A percentile compares a stretch with the other conserved stretches of the same genome.
phyloP scores from a whole-genome alignment of 2,329 filamentous ascomycete genomes.

The Neofusicoccum laricinum region DNA sequence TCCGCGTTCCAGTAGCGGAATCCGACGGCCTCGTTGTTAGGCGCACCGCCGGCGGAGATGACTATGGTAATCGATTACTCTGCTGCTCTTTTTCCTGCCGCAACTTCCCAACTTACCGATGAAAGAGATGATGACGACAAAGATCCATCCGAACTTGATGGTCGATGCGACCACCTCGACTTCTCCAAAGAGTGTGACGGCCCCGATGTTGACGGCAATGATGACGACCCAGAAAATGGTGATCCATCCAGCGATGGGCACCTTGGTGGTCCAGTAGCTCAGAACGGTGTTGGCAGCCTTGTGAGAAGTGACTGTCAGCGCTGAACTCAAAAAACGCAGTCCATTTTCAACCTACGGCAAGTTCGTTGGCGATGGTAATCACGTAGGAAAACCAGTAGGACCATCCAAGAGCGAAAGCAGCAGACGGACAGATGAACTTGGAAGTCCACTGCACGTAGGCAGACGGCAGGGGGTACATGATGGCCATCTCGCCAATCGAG shows the following conservation, averaged over 20 bases:
- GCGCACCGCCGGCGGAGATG: slow-evolving; percentile 45
- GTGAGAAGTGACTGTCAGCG: not conserved
- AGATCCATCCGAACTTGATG: slow-evolving; percentile 50
- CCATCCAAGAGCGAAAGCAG: slow-evolving; percentile 48
- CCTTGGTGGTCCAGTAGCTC: slow-evolving; percentile 43
- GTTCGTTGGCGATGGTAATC: slow-evolving; percentile 43
- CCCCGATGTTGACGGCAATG: slow-evolving; percentile 40
- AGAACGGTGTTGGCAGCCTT: slow-evolving; percentile 43
- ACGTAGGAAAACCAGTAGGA: slow-evolving; percentile 47
- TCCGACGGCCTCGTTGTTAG: slow-evolving; percentile 38
- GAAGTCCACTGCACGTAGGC: slow-evolving; percentile 48
- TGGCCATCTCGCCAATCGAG: slow-evolving; percentile 47
- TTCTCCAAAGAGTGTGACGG: slow-evolving; percentile 46
- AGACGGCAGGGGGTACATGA: slow-evolving; percentile 46
- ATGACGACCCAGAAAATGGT: slow-evolving; percentile 44
- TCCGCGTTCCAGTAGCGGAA: slow-evolving; percentile 46
- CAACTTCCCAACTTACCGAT: slow-evolving; percentile 21
- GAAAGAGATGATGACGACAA: slow-evolving; percentile 47
- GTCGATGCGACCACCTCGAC: slow-evolving; percentile 44
- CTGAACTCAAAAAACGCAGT: too few relatives aligned
- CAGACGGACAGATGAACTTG: slow-evolving; percentile 44
- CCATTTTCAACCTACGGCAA: slow-evolving; percentile 15
- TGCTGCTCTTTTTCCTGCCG: not conserved
- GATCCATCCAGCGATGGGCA: slow-evolving; percentile 45
- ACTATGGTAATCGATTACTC: slow-evolving; percentile 22